Conservation (phyloP, 257 asterid species). For the Gynochthodes officinalis region DNA sequence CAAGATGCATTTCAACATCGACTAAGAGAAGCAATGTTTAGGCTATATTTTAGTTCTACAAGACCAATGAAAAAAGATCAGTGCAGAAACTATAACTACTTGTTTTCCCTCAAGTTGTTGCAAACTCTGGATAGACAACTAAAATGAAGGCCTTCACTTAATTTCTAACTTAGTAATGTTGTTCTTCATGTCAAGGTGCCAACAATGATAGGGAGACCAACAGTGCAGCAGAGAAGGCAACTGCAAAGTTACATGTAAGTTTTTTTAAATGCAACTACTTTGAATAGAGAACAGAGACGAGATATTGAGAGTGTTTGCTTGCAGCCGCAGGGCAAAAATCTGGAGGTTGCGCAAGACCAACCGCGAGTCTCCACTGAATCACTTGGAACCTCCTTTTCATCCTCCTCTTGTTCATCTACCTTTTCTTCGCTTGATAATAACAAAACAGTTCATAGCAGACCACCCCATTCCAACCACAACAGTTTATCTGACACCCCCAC, state of each 20-base stretch:
- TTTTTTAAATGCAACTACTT: not conserved
- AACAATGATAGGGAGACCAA: conserved; percentile 41
- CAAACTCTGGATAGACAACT: not conserved
- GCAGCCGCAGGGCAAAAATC: conserved; percentile 49
- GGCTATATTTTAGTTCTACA: too few species aligned
- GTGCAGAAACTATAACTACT: too few species aligned
- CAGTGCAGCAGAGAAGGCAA: conserved; percentile 29
- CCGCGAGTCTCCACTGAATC: conserved; percentile 63
- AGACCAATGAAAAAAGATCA: too few species aligned
- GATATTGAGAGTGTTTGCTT: conserved; percentile 15
- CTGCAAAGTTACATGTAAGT: conserved; percentile 37
- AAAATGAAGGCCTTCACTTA: not conserved
- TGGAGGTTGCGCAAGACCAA: conserved; percentile 38
- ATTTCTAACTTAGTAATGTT: conserved; percentile 24
- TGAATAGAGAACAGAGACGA: conserved; percentile 13
- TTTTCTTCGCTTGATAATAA: conserved; percentile 52
- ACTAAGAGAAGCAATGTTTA: too few species aligned
- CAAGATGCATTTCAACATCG: too few species aligned
- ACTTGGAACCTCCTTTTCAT: conserved; percentile 55
- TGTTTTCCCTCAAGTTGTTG: not conserved
- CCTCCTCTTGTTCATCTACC: conserved; percentile 62
- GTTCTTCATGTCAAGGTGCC: conserved; percentile 44
- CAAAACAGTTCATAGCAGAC: conserved; percentile 41
- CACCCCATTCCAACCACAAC: conserved; percentile 24
- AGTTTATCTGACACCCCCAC: conserved; percentile 34